Evolutionary conservation across 495 filamentous ascomycete species (phyloP), one percentile per base, ranked within the genome.

Genomic region (Cryomyces minteri): DNA sequence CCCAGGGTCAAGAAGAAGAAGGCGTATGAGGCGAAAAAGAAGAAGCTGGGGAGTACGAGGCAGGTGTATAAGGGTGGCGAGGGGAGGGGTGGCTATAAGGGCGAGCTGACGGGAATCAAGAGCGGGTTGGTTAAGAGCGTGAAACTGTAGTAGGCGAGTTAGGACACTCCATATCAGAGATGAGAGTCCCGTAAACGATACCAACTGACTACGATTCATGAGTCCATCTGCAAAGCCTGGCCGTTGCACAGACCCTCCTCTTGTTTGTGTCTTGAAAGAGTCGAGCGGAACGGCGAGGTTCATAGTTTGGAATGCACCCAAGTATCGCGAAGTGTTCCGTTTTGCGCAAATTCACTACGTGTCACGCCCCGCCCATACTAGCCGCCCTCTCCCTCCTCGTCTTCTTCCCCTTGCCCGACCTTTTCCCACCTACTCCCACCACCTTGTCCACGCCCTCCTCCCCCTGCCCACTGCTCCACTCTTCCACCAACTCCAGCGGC

Each of bases 1-100:
- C 90, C 92, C 10, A 71, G 90, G 62, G 87, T 98, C 45, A 98
- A 96, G 80, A 98, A 95, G 82, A 73, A 83, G 64, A 82, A 81
- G 75, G 84, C 77, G 74, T 98, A 71, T 62, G 86, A 88, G 54
- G 77, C 82, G 40, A 93, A 92, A 71, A 79, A 84, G 71, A 94
- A 92, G 79, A 95, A 95, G 72, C 62, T 96, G 60, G 72, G 71
- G 41, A 87, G 79, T 59, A 76, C 82, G 59, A 84, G 77, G 69
- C 70, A 82, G 36, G 65, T 85, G 36, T 98, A 85, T 63, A 82
- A 82, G 65, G 88, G 86, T 54, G 88, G 86, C 32, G 82, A 94
- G 63, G 77, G 78, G 43, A 74, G 70, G 53, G 88, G 90, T 53
- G 83, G 85, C 6, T 98, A 98, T 66, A 74, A 70, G 51, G 90